Evolutionary conservation across 441 rosid species (phyloP).

Genomic region (Mallotus japonicus): DNA sequence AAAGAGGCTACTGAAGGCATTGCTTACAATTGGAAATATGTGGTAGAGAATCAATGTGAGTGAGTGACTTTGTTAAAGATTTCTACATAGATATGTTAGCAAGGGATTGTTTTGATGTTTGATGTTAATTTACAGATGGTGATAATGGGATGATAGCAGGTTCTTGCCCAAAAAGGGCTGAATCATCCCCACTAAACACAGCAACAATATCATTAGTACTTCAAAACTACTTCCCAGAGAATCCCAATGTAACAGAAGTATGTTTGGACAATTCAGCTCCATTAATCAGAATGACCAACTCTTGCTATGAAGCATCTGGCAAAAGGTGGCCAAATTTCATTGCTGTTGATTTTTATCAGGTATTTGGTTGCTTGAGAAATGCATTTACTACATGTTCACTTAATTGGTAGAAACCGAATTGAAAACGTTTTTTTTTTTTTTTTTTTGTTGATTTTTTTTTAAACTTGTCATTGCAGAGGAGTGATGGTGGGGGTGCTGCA

Average conservation of each 20-base stretch:
- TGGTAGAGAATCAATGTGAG: constrained; percentile 85
- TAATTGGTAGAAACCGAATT: not conserved
- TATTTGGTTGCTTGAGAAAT: constrained; percentile 20
- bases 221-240: constrained; percentile 61
- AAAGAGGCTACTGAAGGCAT: constrained; percentile 90
- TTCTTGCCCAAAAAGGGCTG: constrained; percentile 64
- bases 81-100: not conserved
- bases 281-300: constrained; percentile 53
- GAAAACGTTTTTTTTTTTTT: not conserved
- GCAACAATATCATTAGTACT: constrained; percentile 56
- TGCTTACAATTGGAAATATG: constrained; percentile 86
- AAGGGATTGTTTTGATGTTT: constrained; percentile 3
- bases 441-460: not conserved
- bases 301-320: constrained; percentile 71
- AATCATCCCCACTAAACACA: constrained; percentile 66
- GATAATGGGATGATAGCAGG: constrained; percentile 66
- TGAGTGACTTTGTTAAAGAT: not conserved
- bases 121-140: constrained; percentile 60
- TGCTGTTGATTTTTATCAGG: constrained; percentile 89
- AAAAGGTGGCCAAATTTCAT: constrained; percentile 98
- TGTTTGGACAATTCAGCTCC: constrained; percentile 83
- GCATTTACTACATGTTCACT: not conserved
- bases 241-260: constrained; percentile 54
- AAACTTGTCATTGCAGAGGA: constrained; percentile 43
- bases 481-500: constrained; percentile 83